These are phyloP conservation scores for Hyparrhenia diplandra DNA, from an alignment of 176 grass and related monocot species.

Conservation along the genomic window DNA sequence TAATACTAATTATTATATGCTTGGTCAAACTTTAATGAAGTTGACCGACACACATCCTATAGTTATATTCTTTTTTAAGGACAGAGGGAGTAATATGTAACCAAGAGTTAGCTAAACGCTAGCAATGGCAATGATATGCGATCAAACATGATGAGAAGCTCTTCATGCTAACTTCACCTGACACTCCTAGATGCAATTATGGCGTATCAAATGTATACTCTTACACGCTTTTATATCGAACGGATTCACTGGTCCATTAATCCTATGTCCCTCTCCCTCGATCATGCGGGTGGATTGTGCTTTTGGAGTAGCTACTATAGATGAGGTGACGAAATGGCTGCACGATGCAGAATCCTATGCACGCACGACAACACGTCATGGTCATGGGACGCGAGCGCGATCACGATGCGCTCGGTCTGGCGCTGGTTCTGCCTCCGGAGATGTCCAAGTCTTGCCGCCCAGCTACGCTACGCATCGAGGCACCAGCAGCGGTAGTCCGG, in stretches of 20 bases:
- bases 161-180: too few relatives aligned
- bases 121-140: too few relatives aligned
- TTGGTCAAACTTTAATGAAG: too few relatives aligned
- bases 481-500: constrained; percentile 75
- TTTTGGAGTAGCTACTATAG: not conserved
- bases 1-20: too few relatives aligned
- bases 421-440: not conserved
- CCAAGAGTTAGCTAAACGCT: too few relatives aligned
- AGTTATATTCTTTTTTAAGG: too few relatives aligned
- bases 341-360: not conserved
- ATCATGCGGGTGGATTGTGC: not conserved
- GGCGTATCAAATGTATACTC: not conserved
- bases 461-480: constrained; percentile 34
- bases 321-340: too few relatives aligned
- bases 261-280: not conserved
- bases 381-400: not conserved
- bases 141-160: too few relatives aligned
- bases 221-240: not conserved
- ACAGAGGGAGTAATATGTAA: too few relatives aligned
- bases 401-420: not conserved
- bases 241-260: not conserved
- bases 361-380: not conserved
- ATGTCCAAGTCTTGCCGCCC: not conserved
- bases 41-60: too few relatives aligned
- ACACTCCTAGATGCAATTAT: not conserved